These are phyloP conservation scores for Yamadazyma sp. DNA, from an alignment of 1,139 yeast species.

Conservation along the genomic window DNA sequence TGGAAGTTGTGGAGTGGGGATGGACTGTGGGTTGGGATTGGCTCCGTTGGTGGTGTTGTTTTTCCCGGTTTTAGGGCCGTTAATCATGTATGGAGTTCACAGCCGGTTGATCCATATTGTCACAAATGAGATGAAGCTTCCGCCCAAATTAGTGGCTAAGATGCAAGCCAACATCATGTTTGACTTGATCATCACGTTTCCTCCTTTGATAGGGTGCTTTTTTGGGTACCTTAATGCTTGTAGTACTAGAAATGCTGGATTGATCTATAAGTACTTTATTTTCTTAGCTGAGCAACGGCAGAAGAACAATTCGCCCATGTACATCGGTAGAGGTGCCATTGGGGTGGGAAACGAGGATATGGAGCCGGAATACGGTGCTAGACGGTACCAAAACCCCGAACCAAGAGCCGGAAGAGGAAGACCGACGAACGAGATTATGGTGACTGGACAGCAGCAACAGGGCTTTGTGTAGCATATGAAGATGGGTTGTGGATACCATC, in stretches of 20 bases:
- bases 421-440: conserved; percentile 15
- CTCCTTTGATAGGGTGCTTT: conserved; percentile 76
- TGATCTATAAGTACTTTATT: conserved; percentile 56
- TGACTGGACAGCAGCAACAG: conserved; percentile 28
- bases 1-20: conserved; percentile 68
- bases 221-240: conserved; percentile 82
- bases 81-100: conserved; percentile 76
- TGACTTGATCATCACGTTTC: conserved; percentile 70
- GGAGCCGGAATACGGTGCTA: conserved; percentile 1
- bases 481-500: no score
- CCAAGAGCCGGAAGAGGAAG: conserved; percentile 7
- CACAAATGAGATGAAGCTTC: conserved; percentile 54
- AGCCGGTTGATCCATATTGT: conserved; percentile 63
- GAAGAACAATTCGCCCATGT: conserved; percentile 20
- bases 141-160: conserved; percentile 58
- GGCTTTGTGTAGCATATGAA: conserved; percentile 23
- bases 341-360: conserved; percentile 10
- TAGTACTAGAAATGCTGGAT: conserved; percentile 85
- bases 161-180: conserved; percentile 72
- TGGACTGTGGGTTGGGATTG: conserved; percentile 76
- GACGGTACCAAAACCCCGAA: conserved; percentile 11
- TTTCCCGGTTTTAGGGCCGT: conserved; percentile 77
- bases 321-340: conserved; percentile 22
- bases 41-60: conserved; percentile 67
- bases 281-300: conserved; percentile 35